Evolutionary conservation across 2,329 filamentous ascomycete species (phyloP), one percentile per base, ranked within the genome.

Genomic region (Monilinia polystroma): DNA sequence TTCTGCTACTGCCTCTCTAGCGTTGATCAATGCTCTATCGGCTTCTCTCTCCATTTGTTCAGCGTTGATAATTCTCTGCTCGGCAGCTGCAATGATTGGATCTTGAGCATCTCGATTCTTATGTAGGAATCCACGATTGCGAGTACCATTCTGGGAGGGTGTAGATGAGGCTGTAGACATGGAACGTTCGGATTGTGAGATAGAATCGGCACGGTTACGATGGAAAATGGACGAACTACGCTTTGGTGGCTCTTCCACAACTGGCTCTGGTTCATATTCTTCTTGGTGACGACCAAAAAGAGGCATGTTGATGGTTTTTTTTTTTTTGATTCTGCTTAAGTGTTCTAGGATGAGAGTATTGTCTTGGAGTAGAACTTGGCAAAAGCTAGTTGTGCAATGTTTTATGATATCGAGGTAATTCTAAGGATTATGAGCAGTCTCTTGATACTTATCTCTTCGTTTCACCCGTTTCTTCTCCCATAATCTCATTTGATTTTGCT

Each of bases 201-300:
- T 32, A 35, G 63, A 66, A 12, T 51, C 49, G 4, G 26, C 12
- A 41, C 55, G 63, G 45, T 66, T 64, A 26, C 63, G 63, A 23
- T 64, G 63, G 55, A 66, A 66, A 18, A 66, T 51, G 14, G 63
- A 66, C 11, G 63, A 60, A 20, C 52, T 58, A 18, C 63, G 63
- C n/a, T 64, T 56, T 7, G 53, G 59, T 18, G 52, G 56, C 52
- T 66, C 43, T 58, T 66, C 63, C 7, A 60, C 54, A 4, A 66
- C 43, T 20, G 55, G 63, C 23, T 60, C 55, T 23, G 54, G 63
- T 11, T 60, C 29, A 35, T 29, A 2, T 52, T 65, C 32, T 45
- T 66, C 54, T 32, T 66, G 63, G 6, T 64, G 63, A 4, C 53
- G 63, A 20, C 55, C 45, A 55, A 66, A 66, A 23, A 66, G 55